Evolutionary conservation across 2,329 filamentous ascomycete genomes (phyloP).

Genomic region (Leptographium galeiforme): DNA sequence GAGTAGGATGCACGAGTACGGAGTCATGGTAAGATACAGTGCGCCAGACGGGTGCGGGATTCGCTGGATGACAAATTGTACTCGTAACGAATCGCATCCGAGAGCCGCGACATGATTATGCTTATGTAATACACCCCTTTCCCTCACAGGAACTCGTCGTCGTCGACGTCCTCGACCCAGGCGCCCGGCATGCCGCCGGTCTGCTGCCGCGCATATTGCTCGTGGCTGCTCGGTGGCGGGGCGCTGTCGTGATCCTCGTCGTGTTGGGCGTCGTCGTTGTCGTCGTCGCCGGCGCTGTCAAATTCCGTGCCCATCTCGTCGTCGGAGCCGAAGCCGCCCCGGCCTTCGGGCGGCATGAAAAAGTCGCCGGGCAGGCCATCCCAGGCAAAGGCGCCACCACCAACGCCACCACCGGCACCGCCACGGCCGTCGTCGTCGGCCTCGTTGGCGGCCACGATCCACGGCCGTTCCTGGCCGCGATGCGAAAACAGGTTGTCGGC

Average conservation of each 20-base stretch:
- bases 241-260: background rate
- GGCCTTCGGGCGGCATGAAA: background rate
- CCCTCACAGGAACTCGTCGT: background rate
- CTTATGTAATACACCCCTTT: no score
- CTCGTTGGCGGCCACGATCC: slow-evolving; percentile 17
- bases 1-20: no score
- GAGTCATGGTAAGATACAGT: no score
- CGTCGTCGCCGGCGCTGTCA: background rate
- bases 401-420: background rate
- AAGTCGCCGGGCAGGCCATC: background rate
- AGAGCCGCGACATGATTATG: no score
- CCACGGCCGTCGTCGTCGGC: background rate
- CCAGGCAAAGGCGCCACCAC: background rate
- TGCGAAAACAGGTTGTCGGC: slow-evolving; percentile 37
- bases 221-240: background rate
- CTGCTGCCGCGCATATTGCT: background rate
- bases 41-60: no score
- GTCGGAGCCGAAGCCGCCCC: background rate
- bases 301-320: background rate
- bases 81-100: no score
- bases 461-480: slow-evolving; percentile 28
- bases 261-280: background rate
- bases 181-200: slow-evolving; percentile 7
- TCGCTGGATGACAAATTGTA: no score
- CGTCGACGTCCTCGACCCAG: slow-evolving; percentile 7